Conservation (phyloP, 768 basidiomycete species). For the Pleurotus salmoneostramineus region DNA sequence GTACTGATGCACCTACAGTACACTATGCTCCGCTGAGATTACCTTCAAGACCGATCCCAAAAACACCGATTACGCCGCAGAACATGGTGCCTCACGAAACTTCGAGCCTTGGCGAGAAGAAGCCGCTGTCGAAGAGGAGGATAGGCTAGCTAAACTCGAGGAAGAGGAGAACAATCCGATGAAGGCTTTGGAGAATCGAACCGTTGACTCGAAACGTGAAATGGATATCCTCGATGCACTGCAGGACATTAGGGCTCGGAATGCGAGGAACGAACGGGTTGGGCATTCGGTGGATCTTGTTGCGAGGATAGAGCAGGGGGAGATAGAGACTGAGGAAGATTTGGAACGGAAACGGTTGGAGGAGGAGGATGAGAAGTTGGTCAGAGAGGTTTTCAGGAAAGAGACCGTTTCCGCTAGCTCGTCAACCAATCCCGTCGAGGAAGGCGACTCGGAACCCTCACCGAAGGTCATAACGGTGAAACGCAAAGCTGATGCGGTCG, state of each 20-base stretch:
- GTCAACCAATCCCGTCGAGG: constrained; percentile 13
- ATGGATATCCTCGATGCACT: constrained; percentile 98
- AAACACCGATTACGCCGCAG: constrained; percentile 90
- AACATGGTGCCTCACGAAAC: constrained; percentile 96
- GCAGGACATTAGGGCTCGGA: constrained; percentile 85
- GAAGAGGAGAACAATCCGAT: constrained; percentile 97
- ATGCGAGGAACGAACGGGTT: constrained; percentile 84
- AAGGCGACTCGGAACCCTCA: constrained; percentile 12
- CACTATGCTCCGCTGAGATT: constrained; percentile 94
- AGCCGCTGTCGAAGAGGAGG: constrained; percentile 72
- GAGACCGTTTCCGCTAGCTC: constrained; percentile 35
- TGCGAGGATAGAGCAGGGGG: constrained; percentile 58
- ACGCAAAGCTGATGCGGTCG: constrained; percentile 77
- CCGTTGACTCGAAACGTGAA: constrained; percentile 89
- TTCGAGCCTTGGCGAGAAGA: constrained; percentile 98
- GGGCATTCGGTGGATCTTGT: constrained; percentile 71
- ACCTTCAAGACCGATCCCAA: constrained; percentile 99
- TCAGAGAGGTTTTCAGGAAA: constrained; percentile 85
- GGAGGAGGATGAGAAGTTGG: constrained; percentile 89
- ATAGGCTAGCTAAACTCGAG: constrained; percentile 79
- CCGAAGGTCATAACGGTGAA: constrained; percentile 64
- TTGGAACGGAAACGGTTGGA: constrained; percentile 65
- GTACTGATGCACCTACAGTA: constrained; percentile 40
- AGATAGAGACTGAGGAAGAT: constrained; percentile 77
- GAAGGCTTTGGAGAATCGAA: constrained; percentile 93